Evolutionary conservation across 768 basidiomycete species (phyloP).

Genomic region (Tephrocybe sp.): DNA sequence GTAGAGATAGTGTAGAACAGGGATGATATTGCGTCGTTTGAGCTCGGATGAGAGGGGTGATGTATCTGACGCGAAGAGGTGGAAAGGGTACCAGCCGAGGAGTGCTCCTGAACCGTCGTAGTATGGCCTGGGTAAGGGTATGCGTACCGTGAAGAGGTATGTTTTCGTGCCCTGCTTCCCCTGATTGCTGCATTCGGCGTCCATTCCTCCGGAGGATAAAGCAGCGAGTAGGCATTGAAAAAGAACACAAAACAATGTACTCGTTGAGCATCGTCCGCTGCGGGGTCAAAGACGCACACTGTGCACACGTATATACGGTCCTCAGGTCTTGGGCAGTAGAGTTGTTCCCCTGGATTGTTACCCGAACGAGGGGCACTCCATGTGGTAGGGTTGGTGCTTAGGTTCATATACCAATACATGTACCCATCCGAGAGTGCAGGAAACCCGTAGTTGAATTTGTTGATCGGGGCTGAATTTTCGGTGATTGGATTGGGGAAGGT

Average conservation of each 20-base stretch:
- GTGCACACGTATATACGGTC: constrained; percentile 53
- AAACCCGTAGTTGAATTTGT: constrained; percentile 39
- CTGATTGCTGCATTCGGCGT: constrained; percentile 5
- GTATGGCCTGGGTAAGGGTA: too few relatives aligned
- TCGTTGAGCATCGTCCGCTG: constrained; percentile 32
- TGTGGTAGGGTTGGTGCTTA: constrained; percentile 52
- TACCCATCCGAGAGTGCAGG: constrained; percentile 44
- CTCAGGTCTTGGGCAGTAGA: constrained; percentile 46
- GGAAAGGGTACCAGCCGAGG: too few relatives aligned
- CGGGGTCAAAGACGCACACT: constrained; percentile 44
- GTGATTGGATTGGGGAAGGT: constrained; percentile 40
- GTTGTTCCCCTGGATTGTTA: constrained; percentile 22
- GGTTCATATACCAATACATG: constrained; percentile 54
- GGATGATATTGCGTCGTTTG: neutral
- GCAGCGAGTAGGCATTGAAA: constrained; percentile 42
- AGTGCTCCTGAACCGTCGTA: too few relatives aligned
- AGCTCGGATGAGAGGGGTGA: neutral
- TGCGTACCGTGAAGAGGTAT: too few relatives aligned
- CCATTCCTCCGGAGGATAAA: constrained; percentile 22
- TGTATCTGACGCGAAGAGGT: too few relatives aligned
- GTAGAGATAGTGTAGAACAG: too few relatives aligned
- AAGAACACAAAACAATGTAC: constrained; percentile 53
- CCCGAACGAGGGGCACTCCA: constrained; percentile 29
- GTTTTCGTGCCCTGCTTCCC: neutral
- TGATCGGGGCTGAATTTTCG: constrained; percentile 27